Evolutionary conservation across 805 yeast species (phyloP).

Genomic region (Saccharomycodes ludwigii): DNA sequence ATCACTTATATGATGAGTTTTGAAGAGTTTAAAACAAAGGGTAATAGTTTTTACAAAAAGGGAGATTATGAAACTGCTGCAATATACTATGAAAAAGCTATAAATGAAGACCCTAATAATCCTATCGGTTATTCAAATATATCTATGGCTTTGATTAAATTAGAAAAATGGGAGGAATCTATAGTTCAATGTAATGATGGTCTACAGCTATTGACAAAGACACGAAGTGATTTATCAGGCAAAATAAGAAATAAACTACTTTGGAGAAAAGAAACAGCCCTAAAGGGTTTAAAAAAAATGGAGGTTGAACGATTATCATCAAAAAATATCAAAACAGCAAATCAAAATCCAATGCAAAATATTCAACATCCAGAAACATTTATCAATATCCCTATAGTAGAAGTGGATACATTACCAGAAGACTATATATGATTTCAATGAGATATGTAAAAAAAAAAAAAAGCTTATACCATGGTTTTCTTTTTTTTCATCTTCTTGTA

Average conservation of each 20-base stretch:
- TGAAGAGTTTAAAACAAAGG: slow-evolving; percentile 24
- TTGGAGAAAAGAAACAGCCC: slow-evolving; percentile 38
- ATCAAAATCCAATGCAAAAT: too few species aligned
- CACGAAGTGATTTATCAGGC: slow-evolving; percentile 12
- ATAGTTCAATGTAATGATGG: slow-evolving; percentile 40
- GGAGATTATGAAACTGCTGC: slow-evolving; percentile 40
- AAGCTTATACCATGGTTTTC: not conserved
- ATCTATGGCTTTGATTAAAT: slow-evolving; percentile 50
- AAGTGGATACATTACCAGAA: slow-evolving; percentile 33
- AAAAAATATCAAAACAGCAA: not conserved
- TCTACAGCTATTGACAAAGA: slow-evolving; percentile 15
- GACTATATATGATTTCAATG: too few species aligned
- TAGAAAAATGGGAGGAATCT: slow-evolving; percentile 37
- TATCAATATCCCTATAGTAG: slow-evolving; percentile 25
- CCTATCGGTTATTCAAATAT: slow-evolving; percentile 55
- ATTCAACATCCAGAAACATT: too few species aligned
- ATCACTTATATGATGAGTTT: slow-evolving; percentile 22
- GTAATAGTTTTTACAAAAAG: slow-evolving; percentile 39
- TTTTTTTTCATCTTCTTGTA: slow-evolving; percentile 7
- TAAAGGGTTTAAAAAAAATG: slow-evolving; percentile 9
- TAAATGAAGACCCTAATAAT: slow-evolving; percentile 33
- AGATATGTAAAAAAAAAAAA: too few species aligned
- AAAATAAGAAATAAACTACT: slow-evolving; percentile 34
- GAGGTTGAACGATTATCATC: too few species aligned
- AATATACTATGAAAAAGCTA: slow-evolving; percentile 42